Conservation (phyloP, 257 asterid species). For the Penstemon davidsonii region DNA sequence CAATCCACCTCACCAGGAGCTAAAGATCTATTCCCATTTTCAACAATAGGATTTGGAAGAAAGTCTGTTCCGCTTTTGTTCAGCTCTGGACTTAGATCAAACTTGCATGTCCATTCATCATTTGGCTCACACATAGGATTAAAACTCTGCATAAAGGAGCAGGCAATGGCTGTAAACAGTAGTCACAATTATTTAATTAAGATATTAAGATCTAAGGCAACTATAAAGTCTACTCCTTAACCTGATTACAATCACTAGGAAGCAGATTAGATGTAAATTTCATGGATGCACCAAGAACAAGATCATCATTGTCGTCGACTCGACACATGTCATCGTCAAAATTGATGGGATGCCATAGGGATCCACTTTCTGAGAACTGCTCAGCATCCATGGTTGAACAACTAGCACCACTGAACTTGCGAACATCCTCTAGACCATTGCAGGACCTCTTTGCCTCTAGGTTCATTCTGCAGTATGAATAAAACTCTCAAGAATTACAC, state of each 20-base stretch:
- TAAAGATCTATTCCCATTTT: constrained; percentile 31
- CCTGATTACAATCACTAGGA: constrained; percentile 59
- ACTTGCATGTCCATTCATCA: constrained; percentile 64
- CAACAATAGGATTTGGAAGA: constrained; percentile 34
- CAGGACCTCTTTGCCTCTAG: constrained; percentile 48
- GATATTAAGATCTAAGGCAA: constrained; percentile 12
- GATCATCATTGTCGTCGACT: constrained; percentile 56
- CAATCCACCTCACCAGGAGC: constrained; percentile 36
- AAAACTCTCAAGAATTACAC: constrained; percentile 19
- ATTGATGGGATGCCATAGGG: constrained; percentile 56
- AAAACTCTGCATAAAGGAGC: constrained; percentile 52
- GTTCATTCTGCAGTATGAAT: constrained; percentile 50
- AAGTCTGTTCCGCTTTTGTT: constrained; percentile 35
- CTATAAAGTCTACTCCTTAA: constrained; percentile 24
- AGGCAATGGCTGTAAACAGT: constrained; percentile 2
- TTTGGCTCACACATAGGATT: constrained; percentile 77
- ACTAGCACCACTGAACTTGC: constrained; percentile 36
- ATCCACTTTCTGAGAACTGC: constrained; percentile 44
- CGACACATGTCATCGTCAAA: constrained; percentile 76
- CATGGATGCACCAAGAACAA: constrained; percentile 49
- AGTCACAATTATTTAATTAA: constrained; percentile 6
- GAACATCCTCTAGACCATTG: constrained; percentile 58
- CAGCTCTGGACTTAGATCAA: constrained; percentile 55
- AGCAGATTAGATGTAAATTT: constrained; percentile 40
- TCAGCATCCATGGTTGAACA: constrained; percentile 49